Base-by-base conservation (phyloP, 176 grass and related monocot species). In the barley (Hordeum vulgare) region DNA sequence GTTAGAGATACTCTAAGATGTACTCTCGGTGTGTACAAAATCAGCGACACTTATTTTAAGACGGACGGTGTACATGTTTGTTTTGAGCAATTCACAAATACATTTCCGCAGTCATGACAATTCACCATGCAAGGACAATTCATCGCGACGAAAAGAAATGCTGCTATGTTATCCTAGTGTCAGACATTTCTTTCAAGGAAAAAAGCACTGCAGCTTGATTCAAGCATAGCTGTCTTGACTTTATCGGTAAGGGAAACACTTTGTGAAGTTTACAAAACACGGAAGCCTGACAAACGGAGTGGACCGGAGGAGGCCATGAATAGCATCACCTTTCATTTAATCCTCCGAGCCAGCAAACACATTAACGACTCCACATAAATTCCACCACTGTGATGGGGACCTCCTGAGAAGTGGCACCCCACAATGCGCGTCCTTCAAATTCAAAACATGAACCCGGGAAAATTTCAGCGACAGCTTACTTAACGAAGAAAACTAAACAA, bases 351-450 rank as follows among this genome's bases (percentile, higher is more conserved):
- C 87, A 49, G 60, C 68, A 35, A 89, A 74, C 15, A 80, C 49
- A 80, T 89, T 76, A 80, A 88, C 36, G 28, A 89, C 76, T 84
- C 87, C 87, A 84, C 81, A 84, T 75, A 89, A 89, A 28, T 84
- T 80, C 87, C 87, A 89, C 87, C 87, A 89, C 13, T 78, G 76
- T 84, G 47, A 34, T 18, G 69, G 68, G 75, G 87, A 80, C 81
- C 60, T 64, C 75, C 67, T 74, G 35, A 68, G 35, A 2, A 59
- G 14, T 56, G 86, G 86, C 59, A 44, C 20, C 66, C 75, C 53
- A 40, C 36, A 17, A 44, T 37, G 6, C 2, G 35, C 36, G 45
- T 60, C 81, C 87, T 89, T 84, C 25, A 49, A 88, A 75, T 84
- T 39, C 11, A 80, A 15, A 7, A 66, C 54, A 66, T 59, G 26